phyloP scores from a whole-genome alignment of 2,329 filamentous ascomycete species.

The Pseudogymnoascus sp. region DNA sequence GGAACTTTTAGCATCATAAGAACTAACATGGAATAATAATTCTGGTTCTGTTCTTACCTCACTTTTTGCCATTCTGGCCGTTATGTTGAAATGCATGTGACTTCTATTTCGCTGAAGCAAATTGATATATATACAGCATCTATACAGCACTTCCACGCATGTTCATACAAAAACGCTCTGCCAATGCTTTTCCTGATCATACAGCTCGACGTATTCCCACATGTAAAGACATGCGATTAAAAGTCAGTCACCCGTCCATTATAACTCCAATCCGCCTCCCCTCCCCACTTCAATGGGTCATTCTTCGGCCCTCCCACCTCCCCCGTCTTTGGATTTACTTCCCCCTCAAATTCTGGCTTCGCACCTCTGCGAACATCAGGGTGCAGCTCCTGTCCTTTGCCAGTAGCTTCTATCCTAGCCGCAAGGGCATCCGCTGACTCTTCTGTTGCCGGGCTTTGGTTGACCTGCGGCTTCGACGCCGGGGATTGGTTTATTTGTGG shows the following conservation, averaged over 20 bases:
- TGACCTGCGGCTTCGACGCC: constrained; percentile 19
- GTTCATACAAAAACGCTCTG: neutral
- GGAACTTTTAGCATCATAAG: neutral
- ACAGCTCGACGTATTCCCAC: neutral
- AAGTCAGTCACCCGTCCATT: constrained; percentile 96
- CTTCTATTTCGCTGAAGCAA: neutral
- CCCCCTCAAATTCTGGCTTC: constrained; percentile 86
- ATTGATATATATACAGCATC: neutral
- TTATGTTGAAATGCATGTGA: constrained; percentile 3
- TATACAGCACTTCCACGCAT: neutral
- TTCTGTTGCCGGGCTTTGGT: constrained; percentile 16
- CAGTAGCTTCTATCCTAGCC: constrained; percentile 45
- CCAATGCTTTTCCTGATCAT: neutral
- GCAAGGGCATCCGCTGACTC: constrained; percentile 28
- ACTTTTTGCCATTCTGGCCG: neutral
- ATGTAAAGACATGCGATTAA: constrained; percentile 26
- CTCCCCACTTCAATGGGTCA: constrained; percentile 86
- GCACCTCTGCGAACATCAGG: constrained; percentile 70
- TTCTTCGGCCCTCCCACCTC: constrained; percentile 97
- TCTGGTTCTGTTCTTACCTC: neutral
- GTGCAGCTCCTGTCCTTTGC: constrained; percentile 59
- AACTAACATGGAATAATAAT: neutral
- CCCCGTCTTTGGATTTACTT: constrained; percentile 86
- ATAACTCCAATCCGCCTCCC: constrained; percentile 77
- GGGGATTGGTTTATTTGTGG: constrained; percentile 47